Conservation (phyloP, 768 basidiomycete genomes). For the Dioszegia crocea region DNA sequence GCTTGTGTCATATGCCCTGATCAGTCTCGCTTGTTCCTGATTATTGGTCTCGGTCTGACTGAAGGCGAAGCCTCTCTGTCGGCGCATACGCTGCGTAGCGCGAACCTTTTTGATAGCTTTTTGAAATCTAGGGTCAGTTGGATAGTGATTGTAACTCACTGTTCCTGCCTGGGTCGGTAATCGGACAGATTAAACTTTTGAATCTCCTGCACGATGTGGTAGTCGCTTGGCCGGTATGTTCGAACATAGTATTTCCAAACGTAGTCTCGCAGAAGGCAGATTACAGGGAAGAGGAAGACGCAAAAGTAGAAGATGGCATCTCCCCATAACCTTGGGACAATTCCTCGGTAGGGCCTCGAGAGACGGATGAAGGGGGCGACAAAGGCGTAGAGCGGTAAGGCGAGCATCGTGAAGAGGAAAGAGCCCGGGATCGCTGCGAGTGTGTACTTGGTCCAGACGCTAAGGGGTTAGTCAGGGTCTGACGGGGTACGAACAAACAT, state of each 20-base stretch:
- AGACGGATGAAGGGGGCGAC: slow-evolving; percentile 79
- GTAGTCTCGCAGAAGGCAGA: slow-evolving; percentile 83
- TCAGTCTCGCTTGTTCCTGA: slow-evolving; percentile 69
- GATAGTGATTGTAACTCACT: slow-evolving; percentile 54
- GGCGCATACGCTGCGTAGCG: slow-evolving; percentile 94
- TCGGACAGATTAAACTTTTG: slow-evolving; percentile 98
- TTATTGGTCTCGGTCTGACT: slow-evolving; percentile 86
- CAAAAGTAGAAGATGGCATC: slow-evolving; percentile 85
- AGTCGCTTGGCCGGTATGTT: slow-evolving; percentile 84
- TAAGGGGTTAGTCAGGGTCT: slow-evolving; percentile 47
- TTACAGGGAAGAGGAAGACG: slow-evolving; percentile 72
- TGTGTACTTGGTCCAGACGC: slow-evolving; percentile 99
- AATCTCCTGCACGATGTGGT: slow-evolving; percentile 97
- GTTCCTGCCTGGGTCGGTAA: slow-evolving; percentile 94
- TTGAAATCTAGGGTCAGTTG: slow-evolving; percentile 61
- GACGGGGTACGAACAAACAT: slow-evolving; percentile 47
- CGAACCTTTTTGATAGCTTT: slow-evolving; percentile 99
- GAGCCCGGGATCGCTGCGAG: slow-evolving; percentile 97
- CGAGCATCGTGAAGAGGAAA: slow-evolving; percentile 92
- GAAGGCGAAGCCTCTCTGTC: slow-evolving; percentile 96
- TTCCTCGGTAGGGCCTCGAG: slow-evolving; percentile 81
- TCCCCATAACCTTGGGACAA: slow-evolving; percentile 86
- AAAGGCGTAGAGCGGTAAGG: slow-evolving; percentile 82
- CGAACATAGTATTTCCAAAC: slow-evolving; percentile 95
- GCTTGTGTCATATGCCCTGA: slow-evolving; percentile 53